Evolutionary conservation across 345 rosid species (phyloP).

Genomic region (Euphorbia peplus): DNA sequence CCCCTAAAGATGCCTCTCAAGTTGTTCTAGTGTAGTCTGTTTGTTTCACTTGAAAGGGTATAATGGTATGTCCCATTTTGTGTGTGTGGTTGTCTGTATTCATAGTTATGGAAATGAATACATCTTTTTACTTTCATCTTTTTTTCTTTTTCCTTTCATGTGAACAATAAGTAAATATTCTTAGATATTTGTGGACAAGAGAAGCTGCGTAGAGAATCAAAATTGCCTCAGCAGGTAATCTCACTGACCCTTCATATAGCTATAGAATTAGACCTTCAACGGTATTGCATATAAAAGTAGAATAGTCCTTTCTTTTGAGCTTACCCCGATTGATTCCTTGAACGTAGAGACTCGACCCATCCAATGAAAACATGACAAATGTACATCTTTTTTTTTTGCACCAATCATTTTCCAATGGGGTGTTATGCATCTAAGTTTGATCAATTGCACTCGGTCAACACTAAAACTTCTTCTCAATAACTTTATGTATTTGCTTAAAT

Average conservation of each 20-base stretch:
- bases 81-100: not conserved
- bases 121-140: not conserved
- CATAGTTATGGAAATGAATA: not conserved
- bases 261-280: slow-evolving; percentile 5
- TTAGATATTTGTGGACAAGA: slow-evolving; percentile 21
- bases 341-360: too few species aligned
- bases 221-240: slow-evolving; percentile 9
- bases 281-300: not conserved
- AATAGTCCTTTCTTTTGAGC: too few species aligned
- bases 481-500: too few species aligned
- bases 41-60: slow-evolving; percentile 14
- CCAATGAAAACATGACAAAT: too few species aligned
- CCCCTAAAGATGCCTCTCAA: slow-evolving; percentile 19
- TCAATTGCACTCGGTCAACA: too few species aligned
- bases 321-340: too few species aligned
- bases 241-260: slow-evolving; percentile 3
- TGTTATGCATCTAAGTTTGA: too few species aligned
- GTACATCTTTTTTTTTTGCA: too few species aligned
- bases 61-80: too few species aligned
- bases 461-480: too few species aligned
- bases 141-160: not conserved
- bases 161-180: slow-evolving; percentile 3
- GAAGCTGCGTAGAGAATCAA: slow-evolving; percentile 24
- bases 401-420: too few species aligned
- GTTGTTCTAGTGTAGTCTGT: slow-evolving; percentile 11